These are phyloP conservation scores for Quercus dentata DNA, from an alignment of 306 rosid species.

Conservation along the genomic window DNA sequence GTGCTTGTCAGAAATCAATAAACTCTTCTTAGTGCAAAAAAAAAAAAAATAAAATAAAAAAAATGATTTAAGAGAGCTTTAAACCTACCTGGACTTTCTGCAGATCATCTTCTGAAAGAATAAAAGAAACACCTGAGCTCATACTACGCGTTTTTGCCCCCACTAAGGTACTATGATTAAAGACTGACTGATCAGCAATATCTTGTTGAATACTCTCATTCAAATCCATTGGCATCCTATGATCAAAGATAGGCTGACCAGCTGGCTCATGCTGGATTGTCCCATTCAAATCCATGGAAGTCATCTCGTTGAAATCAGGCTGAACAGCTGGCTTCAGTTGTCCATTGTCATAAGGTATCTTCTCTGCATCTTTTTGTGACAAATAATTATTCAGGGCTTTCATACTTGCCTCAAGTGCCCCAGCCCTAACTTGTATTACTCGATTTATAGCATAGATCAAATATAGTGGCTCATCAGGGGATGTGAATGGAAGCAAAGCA, in stretches of 20 bases:
- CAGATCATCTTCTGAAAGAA: constrained; percentile 60
- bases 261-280: constrained; percentile 35
- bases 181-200: constrained; percentile 34
- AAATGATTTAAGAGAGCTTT: background rate
- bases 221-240: constrained; percentile 56
- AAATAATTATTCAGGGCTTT: constrained; percentile 74
- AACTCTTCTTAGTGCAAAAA: constrained; percentile 12
- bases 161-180: constrained; percentile 28
- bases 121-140: constrained; percentile 30
- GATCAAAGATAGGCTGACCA: constrained; percentile 23
- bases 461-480: constrained; percentile 91
- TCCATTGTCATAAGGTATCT: constrained; percentile 59
- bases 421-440: constrained; percentile 86
- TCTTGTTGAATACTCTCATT: constrained; percentile 59
- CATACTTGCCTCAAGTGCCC: constrained; percentile 80
- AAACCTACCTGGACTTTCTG: constrained; percentile 72
- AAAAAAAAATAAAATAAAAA: background rate
- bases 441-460: constrained; percentile 85
- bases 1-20: background rate
- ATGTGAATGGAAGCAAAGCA: constrained; percentile 78
- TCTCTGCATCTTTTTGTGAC: constrained; percentile 40
- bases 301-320: constrained; percentile 26
- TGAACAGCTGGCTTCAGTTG: constrained; percentile 33
- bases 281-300: constrained; percentile 55
- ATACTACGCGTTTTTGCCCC: constrained; percentile 35